A percentile compares a stretch with the other conserved stretches of the same genome.
Evolutionary conservation across 2,329 filamentous ascomycete genomes (phyloP).

Genomic region (Apiospora saccharicola): DNA sequence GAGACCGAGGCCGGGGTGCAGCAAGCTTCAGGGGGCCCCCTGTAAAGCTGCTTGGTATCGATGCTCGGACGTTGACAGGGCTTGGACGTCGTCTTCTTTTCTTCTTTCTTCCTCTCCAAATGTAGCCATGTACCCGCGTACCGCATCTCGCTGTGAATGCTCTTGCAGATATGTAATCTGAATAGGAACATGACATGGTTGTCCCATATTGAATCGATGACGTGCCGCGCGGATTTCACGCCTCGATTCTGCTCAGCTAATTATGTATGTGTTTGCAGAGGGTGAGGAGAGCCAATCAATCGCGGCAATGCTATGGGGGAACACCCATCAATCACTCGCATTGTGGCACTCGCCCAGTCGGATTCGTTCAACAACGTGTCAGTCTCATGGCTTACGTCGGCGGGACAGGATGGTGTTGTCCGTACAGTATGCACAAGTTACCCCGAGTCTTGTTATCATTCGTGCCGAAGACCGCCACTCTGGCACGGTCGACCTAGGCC

Average conservation of each 20-base stretch:
- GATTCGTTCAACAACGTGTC: slow-evolving; percentile 9
- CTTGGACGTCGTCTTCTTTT: slow-evolving; percentile 34
- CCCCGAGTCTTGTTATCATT: slow-evolving; percentile 5
- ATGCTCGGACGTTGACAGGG: slow-evolving; percentile 41
- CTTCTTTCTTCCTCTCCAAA: not conserved
- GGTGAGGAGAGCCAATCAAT: not conserved
- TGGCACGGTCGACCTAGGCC: slow-evolving; percentile 10
- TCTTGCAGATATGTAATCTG: slow-evolving; percentile 31
- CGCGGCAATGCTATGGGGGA: slow-evolving; percentile 10
- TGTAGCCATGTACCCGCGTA: not conserved
- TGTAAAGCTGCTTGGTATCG: slow-evolving; percentile 36
- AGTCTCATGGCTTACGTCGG: slow-evolving; percentile 19
- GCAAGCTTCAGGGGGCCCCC: slow-evolving; percentile 39
- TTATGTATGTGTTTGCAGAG: slow-evolving; percentile 8
- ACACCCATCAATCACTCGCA: slow-evolving; percentile 21
- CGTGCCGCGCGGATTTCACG: slow-evolving; percentile 9
- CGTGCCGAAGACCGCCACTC: slow-evolving; percentile 12
- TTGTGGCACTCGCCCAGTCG: slow-evolving; percentile 20
- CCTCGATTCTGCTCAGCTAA: slow-evolving; percentile 17
- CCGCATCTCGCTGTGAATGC: slow-evolving; percentile 26
- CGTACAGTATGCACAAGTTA: slow-evolving; percentile 12
- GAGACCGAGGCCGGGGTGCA: slow-evolving; percentile 43
- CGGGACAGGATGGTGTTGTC: slow-evolving; percentile 4
- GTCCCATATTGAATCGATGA: not conserved
- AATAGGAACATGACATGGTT: not conserved